These are phyloP conservation scores for Tolypocladium inflatum DNA, from an alignment of 2,329 filamentous ascomycete species.

Conservation along the genomic window DNA sequence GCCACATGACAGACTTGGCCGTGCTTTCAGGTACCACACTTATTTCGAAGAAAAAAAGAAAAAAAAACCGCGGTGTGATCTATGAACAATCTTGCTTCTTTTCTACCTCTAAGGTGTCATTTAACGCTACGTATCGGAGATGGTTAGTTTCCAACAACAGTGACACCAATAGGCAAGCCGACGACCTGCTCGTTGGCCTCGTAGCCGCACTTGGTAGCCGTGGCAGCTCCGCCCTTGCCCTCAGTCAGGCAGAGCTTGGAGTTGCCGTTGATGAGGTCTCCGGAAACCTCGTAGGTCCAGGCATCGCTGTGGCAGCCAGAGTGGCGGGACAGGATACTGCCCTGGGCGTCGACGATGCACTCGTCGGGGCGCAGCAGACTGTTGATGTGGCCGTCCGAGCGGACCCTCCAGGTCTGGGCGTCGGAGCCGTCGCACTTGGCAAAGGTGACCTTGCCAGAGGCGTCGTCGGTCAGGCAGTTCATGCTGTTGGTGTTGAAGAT, in stretches of 20 bases:
- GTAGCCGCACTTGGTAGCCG: slow-evolving; percentile 21
- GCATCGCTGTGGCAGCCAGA: slow-evolving; percentile 16
- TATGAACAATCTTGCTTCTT: too few species aligned
- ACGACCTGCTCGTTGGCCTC: slow-evolving; percentile 34
- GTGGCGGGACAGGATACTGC: slow-evolving; percentile 6
- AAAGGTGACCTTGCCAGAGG: slow-evolving; percentile 19
- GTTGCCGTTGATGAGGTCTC: slow-evolving; percentile 28
- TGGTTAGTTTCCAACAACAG: neutral
- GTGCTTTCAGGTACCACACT: too few species aligned
- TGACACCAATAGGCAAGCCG: slow-evolving; percentile 30
- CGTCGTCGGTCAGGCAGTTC: slow-evolving; percentile 28
- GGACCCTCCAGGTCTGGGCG: slow-evolving; percentile 32
- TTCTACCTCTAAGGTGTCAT: neutral
- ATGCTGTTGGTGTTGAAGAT: slow-evolving; percentile 38
- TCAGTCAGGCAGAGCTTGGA: slow-evolving; percentile 29
- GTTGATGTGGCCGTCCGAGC: slow-evolving; percentile 21
- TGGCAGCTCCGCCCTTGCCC: slow-evolving; percentile 12
- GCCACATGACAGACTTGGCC: too few species aligned
- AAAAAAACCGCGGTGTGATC: too few species aligned
- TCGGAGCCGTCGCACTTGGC: slow-evolving; percentile 25
- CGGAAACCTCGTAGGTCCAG: slow-evolving; percentile 34
- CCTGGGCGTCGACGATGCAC: slow-evolving; percentile 20
- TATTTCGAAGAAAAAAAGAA: too few species aligned
- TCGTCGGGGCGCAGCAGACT: slow-evolving; percentile 22
- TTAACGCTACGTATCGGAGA: neutral